Evolutionary conservation across 2,329 filamentous ascomycete species (phyloP).

Genomic region (Ambrosiella cleistominuta): DNA sequence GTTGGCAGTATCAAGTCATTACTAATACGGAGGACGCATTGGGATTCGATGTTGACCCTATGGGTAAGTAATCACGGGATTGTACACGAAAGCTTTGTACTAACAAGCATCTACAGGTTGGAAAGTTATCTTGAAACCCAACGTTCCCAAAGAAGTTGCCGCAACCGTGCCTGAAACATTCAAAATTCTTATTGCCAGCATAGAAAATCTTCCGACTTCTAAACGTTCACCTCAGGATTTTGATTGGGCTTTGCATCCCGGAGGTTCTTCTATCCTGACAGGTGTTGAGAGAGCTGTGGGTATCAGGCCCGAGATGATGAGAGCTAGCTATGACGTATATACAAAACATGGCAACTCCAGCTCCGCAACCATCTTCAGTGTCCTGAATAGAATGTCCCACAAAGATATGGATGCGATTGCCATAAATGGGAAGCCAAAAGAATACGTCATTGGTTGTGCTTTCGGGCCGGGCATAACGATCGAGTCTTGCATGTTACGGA

Average conservation of each 20-base stretch:
- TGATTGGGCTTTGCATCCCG: slow-evolving; percentile 59
- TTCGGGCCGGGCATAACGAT: slow-evolving; percentile 54
- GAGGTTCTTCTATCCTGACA: slow-evolving; percentile 47
- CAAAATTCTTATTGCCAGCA: slow-evolving; percentile 27
- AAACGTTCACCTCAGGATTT: slow-evolving; percentile 37
- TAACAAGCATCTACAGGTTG: slow-evolving; percentile 27
- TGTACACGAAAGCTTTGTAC: neutral
- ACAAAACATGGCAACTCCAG: slow-evolving; percentile 51
- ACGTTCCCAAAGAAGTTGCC: slow-evolving; percentile 40
- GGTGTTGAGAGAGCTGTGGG: slow-evolving; percentile 41
- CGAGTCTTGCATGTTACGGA: slow-evolving; percentile 49
- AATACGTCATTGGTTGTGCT: slow-evolving; percentile 48
- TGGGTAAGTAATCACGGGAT: slow-evolving; percentile 26
- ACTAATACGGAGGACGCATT: slow-evolving; percentile 44
- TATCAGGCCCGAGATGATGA: slow-evolving; percentile 45
- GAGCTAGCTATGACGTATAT: slow-evolving; percentile 53
- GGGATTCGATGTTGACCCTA: slow-evolving; percentile 46
- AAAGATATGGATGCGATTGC: slow-evolving; percentile 43
- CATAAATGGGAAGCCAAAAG: slow-evolving; percentile 29
- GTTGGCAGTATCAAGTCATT: slow-evolving; percentile 47
- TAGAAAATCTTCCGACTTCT: slow-evolving; percentile 25
- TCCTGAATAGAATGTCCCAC: slow-evolving; percentile 41
- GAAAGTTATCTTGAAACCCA: slow-evolving; percentile 47
- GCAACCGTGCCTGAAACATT: slow-evolving; percentile 36
- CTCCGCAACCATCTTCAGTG: slow-evolving; percentile 51